phyloP scores from a whole-genome alignment of 495 filamentous ascomycete genomes.

The Chaetomium cochliodes region DNA sequence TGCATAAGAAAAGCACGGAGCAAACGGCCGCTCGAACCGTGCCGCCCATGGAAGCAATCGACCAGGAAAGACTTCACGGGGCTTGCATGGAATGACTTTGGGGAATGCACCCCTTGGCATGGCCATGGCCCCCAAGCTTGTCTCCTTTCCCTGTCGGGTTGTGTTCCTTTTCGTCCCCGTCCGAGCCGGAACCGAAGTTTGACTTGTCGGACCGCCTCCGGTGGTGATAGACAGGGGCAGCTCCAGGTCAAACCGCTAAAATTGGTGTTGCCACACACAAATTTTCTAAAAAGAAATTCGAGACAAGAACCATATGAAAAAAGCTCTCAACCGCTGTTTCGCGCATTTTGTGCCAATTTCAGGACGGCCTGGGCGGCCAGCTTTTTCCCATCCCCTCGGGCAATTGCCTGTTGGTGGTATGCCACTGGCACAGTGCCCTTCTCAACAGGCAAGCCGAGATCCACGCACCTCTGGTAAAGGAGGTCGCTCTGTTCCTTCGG shows the following conservation, averaged over 20 bases:
- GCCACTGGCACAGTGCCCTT: slow-evolving; percentile 40
- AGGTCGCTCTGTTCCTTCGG: slow-evolving; percentile 55
- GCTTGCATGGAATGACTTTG: slow-evolving; percentile 7
- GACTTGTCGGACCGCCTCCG: slow-evolving; percentile 18
- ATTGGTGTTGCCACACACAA: slow-evolving; percentile 9
- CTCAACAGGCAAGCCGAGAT: slow-evolving; percentile 42
- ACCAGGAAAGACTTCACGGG: not conserved
- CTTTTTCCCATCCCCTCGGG: slow-evolving; percentile 43
- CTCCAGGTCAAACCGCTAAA: slow-evolving; percentile 12
- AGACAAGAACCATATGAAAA: not conserved
- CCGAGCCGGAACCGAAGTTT: not conserved
- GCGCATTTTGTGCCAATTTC: slow-evolving; percentile 23
- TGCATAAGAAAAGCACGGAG: slow-evolving; percentile 13
- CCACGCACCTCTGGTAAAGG: slow-evolving; percentile 46
- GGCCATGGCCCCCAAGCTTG: not conserved
- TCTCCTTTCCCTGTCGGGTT: not conserved
- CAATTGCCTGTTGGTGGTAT: slow-evolving; percentile 49
- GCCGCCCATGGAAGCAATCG: slow-evolving; percentile 15
- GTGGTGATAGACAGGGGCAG: slow-evolving; percentile 21
- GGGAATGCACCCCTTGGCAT: slow-evolving; percentile 10
- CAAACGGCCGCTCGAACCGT: slow-evolving; percentile 20
- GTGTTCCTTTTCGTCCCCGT: slow-evolving; percentile 6
- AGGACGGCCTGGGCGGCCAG: slow-evolving; percentile 40
- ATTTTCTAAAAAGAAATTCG: slow-evolving; percentile 6
- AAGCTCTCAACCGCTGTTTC: slow-evolving; percentile 19